Conservation (phyloP, 768 basidiomycete genomes). For the Cyathus striatus region DNA sequence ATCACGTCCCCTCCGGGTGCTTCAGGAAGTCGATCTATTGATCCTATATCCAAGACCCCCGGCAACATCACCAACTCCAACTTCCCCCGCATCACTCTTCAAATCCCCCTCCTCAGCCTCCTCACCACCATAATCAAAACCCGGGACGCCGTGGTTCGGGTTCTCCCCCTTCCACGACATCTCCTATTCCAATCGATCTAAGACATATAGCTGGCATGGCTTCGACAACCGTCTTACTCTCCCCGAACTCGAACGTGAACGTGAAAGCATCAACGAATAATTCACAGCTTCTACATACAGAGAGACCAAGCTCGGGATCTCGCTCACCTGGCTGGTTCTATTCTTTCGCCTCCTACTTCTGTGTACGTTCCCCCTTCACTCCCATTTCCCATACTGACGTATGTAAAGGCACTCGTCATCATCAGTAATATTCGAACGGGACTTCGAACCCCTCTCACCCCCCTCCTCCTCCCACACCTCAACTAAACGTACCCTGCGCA, state of each 20-base stretch:
- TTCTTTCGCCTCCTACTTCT: no score
- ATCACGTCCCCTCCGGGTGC: constrained; percentile 3
- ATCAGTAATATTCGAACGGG: no score
- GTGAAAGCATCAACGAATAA: no score
- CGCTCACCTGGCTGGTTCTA: no score
- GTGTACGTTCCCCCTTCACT: no score
- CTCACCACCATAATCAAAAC: constrained; percentile 27
- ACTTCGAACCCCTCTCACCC: neutral
- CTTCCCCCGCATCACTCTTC: constrained; percentile 5
- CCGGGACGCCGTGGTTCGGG: constrained; percentile 27
- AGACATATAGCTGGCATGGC: constrained; percentile 65
- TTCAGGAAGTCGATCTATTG: no score
- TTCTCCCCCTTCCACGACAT: constrained; percentile 28
- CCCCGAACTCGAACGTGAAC: no score
- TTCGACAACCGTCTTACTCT: constrained; percentile 31
- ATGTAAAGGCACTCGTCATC: no score
- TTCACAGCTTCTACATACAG: no score
- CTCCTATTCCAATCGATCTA: constrained; percentile 44
- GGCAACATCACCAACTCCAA: constrained; percentile 8
- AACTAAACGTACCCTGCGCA: neutral
- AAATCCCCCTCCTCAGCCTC: constrained; percentile 9
- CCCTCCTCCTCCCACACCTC: constrained; percentile 1
- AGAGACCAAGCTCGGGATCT: no score
- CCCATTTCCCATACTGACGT: no score
- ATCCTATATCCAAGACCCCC: no score